Percentiles rank a stretch among this genome's conserved stretches.
Evolutionary conservation across 148 eudicot genomes (phyloP).

Genomic region (Nepenthes gracilis): DNA sequence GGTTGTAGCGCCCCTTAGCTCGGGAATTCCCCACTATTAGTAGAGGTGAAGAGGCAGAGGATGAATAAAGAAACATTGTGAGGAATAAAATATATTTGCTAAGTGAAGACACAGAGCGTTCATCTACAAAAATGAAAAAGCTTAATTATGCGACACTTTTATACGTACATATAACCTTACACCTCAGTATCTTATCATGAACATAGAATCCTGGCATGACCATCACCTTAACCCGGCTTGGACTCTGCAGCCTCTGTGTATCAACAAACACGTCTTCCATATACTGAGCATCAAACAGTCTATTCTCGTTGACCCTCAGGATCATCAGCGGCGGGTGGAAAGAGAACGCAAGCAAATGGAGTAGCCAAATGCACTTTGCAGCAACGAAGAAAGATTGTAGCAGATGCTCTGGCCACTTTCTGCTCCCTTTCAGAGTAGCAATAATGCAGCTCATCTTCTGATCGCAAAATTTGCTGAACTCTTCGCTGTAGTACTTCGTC

Average conservation of each 20-base stretch:
- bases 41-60: too few species aligned
- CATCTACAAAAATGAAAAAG: too few species aligned
- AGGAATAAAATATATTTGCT: too few species aligned
- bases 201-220: conserved; percentile 96
- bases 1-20: too few species aligned
- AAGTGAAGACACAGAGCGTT: too few species aligned
- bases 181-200: conserved; percentile 62
- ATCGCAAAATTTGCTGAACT: conserved; percentile 84
- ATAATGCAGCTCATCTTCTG: conserved; percentile 76
- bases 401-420: conserved; percentile 79
- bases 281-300: conserved; percentile 46
- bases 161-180: conserved; percentile 88
- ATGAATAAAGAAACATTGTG: too few species aligned
- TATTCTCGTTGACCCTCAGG: conserved; percentile 70
- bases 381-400: conserved; percentile 72
- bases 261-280: conserved; percentile 74
- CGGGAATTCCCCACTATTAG: too few species aligned
- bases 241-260: conserved; percentile 40
- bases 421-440: conserved; percentile 56
- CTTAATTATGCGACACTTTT: conserved; percentile 20
- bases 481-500: conserved; percentile 84
- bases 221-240: conserved; percentile 68
- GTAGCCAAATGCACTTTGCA: conserved; percentile 85
- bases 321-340: conserved; percentile 52
- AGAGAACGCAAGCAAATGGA: conserved; percentile 86